Evolutionary conservation across 2,329 filamentous ascomycete genomes (phyloP), one percentile per base, ranked within the genome.

Genomic region (Paecilomyces dactylethromorphus): DNA sequence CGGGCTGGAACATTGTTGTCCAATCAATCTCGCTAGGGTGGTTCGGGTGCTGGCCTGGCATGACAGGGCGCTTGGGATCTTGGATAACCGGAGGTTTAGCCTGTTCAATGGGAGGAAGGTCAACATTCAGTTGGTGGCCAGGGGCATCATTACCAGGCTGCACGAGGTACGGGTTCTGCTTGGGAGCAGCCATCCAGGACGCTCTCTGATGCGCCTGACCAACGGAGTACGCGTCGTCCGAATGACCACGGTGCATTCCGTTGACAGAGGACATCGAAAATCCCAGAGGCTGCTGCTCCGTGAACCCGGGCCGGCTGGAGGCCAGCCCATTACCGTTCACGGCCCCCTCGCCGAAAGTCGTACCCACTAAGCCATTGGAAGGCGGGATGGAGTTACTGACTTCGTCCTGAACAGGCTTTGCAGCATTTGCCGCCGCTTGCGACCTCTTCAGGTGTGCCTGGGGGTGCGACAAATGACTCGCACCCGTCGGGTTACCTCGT

Each of bases 401-500:
- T 75, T 74, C 75, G 73, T 74, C 74, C 72, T 76, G 72, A 65
- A 74, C 64, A 62, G 72, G 68, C 64, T 78, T 78, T 22, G 69
- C 70, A 60, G 74, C 66, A 66, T 76, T 74, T 32, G 71, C 73
- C 60, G 75, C 76, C 58, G 76, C 76, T 68, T 79, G 79, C 68
- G 76, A 75, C 79, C 92, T 92, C 81, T 92, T 93, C 70, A 94
- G 83, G 76, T 95, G 91, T 64, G 90, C 89, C 76, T 93, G 90
- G 35, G 92, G 91, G 77, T 97, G 92, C 66, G 92, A 95, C 76
- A 99, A 78, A 79, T 99, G 94, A 71, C 90, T 96, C 63, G 91
- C 91, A 67, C 92, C 92, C 15, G 92, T 96, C 57, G 94, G 93
- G 78, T 97, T 97, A 59, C 94, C 94, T 72, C 94, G 88, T 69